Conservation (phyloP, 805 yeast species). For the Naumovozyma castellii region DNA sequence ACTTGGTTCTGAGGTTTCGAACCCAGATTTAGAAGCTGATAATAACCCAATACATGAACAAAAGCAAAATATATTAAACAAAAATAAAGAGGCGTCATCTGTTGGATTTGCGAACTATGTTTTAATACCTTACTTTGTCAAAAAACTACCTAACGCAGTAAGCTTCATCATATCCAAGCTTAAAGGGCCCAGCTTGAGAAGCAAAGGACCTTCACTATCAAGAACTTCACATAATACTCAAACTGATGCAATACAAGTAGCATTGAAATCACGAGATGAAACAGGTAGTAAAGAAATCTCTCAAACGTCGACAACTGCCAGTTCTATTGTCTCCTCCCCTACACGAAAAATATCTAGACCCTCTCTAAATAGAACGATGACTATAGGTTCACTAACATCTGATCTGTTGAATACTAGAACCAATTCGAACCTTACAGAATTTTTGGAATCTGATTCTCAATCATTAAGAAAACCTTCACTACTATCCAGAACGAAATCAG, state of each 20-base stretch:
- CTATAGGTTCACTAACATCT: slow-evolving; percentile 2
- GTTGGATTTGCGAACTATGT: slow-evolving; percentile 43
- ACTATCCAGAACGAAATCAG: slow-evolving; percentile 23
- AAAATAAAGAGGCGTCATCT: slow-evolving; percentile 32
- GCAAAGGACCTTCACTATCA: slow-evolving; percentile 7
- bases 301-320: slow-evolving; percentile 5
- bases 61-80: slow-evolving; percentile 18
- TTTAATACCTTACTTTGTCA: slow-evolving; percentile 44
- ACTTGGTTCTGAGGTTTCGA: slow-evolving; percentile 26
- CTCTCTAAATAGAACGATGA: neutral
- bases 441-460: slow-evolving; percentile 15
- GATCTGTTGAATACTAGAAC: slow-evolving; percentile 11
- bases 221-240: neutral
- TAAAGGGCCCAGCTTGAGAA: slow-evolving; percentile 37
- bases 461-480: slow-evolving; percentile 10
- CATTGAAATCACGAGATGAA: neutral
- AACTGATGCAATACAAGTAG: neutral
- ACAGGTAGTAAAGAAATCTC: neutral
- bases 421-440: slow-evolving; percentile 20
- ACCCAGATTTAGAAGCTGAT: slow-evolving; percentile 7
- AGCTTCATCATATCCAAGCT: slow-evolving; percentile 38
- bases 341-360: slow-evolving; percentile 3
- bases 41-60: slow-evolving; percentile 13
- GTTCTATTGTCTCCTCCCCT: slow-evolving; percentile 10
- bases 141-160: slow-evolving; percentile 39